A percentile compares a stretch with the other conserved stretches of the same genome.
Conservation (phyloP, 179 eudicot genomes). For the Pouteria campechiana region DNA sequence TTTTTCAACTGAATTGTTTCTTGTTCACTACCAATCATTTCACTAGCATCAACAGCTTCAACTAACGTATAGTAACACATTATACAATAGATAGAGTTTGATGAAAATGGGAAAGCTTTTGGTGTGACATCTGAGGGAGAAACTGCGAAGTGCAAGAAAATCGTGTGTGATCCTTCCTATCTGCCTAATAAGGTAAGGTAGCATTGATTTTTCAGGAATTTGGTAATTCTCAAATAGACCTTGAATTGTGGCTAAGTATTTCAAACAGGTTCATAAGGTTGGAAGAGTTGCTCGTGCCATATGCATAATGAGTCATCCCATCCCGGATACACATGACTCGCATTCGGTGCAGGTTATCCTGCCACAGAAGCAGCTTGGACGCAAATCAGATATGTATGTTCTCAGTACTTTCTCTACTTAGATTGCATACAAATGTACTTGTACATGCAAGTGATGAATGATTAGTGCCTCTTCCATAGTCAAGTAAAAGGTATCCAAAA, state of each 20-base stretch:
- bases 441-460: no score
- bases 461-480: no score
- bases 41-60: not conserved
- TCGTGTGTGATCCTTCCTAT: slow-evolving; percentile 70
- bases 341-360: slow-evolving; percentile 69
- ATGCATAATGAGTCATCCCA: slow-evolving; percentile 73
- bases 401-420: not conserved
- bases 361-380: slow-evolving; percentile 75
- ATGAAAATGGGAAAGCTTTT: slow-evolving; percentile 37
- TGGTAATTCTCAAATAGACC: no score
- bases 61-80: not conserved
- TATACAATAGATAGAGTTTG: slow-evolving; percentile 46
- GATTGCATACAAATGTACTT: no score
- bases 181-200: slow-evolving; percentile 51
- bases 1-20: no score
- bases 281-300: slow-evolving; percentile 66
- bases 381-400: slow-evolving; percentile 67
- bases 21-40: no score
- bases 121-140: slow-evolving; percentile 77
- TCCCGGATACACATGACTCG: slow-evolving; percentile 62
- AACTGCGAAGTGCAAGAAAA: slow-evolving; percentile 75
- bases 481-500: no score
- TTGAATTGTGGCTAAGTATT: not conserved
- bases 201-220: no score
- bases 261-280: slow-evolving; percentile 46